A percentile compares a stretch with the other conserved stretches of the same genome.
phyloP scores from a whole-genome alignment of 345 rosid species.

The Eucalyptus pauciflora region DNA sequence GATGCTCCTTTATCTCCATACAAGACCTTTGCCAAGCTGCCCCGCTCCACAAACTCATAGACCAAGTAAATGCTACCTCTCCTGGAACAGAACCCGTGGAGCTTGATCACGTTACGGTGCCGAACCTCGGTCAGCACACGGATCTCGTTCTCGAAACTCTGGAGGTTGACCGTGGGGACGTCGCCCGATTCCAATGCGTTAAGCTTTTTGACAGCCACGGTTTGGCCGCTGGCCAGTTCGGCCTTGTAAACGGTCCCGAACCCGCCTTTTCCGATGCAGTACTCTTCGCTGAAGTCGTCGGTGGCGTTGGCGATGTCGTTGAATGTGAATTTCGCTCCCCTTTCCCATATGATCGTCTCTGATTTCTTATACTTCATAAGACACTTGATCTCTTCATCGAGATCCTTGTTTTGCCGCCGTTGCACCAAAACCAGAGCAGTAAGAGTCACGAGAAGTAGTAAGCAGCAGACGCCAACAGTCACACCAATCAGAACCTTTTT shows the following conservation, averaged over 20 bases:
- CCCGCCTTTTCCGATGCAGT: conserved; percentile 63
- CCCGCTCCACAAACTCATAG: conserved; percentile 43
- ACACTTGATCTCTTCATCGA: conserved; percentile 16
- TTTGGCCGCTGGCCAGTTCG: conserved; percentile 19
- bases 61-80: conserved; percentile 40
- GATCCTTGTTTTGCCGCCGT: neutral
- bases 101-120: conserved; percentile 60
- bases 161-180: conserved; percentile 17
- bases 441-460: conserved; percentile 4
- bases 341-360: conserved; percentile 42
- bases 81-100: conserved; percentile 47
- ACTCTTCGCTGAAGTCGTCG: conserved; percentile 25
- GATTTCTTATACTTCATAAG: neutral
- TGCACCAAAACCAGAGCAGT: neutral
- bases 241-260: conserved; percentile 60
- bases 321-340: conserved; percentile 43
- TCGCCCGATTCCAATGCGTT: conserved; percentile 20
- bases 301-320: conserved; percentile 50
- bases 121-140: conserved; percentile 37
- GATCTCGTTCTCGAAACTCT: conserved; percentile 56
- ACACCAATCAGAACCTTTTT: conserved; percentile 17
- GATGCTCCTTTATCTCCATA: conserved; percentile 16
- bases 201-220: conserved; percentile 49
- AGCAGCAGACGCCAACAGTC: conserved; percentile 18
- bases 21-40: conserved; percentile 40